Percentiles rank a stretch among this genome's conserved stretches.
Evolutionary conservation across 1,284 basidiomycete genomes (phyloP).

Genomic region (Earliella scabrosa): DNA sequence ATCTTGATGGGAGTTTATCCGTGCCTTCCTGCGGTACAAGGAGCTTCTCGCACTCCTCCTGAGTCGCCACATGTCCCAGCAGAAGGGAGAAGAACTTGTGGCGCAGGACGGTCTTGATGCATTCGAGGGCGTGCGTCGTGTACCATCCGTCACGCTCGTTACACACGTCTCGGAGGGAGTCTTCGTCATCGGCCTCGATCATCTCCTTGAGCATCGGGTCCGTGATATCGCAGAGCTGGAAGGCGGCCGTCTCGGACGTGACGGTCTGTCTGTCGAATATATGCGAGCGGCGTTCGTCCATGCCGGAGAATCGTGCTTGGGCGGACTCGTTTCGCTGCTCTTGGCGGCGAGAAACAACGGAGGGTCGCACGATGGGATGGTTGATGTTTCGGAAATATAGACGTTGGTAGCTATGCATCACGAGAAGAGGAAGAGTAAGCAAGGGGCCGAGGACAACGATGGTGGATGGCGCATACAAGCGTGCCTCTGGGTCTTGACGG

Average conservation of each 20-base stretch:
- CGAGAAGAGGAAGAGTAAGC: background rate
- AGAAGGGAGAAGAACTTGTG: slow-evolving; percentile 88
- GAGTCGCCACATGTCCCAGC: slow-evolving; percentile 69
- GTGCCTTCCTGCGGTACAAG: slow-evolving; percentile 53
- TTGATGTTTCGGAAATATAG: slow-evolving; percentile 85
- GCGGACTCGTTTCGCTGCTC: slow-evolving; percentile 44
- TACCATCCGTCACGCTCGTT: slow-evolving; percentile 90
- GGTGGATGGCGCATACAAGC: slow-evolving; percentile 61
- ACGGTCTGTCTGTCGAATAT: slow-evolving; percentile 87
- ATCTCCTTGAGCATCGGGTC: slow-evolving; percentile 83
- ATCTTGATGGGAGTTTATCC: slow-evolving; percentile 42
- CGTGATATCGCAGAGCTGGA: slow-evolving; percentile 90
- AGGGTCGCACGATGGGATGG: slow-evolving; percentile 75
- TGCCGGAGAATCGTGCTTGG: slow-evolving; percentile 29
- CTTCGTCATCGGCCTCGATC: slow-evolving; percentile 75
- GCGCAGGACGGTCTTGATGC: slow-evolving; percentile 84
- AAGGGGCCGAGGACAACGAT: slow-evolving; percentile 7
- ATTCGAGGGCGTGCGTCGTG: slow-evolving; percentile 70
- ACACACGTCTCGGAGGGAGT: slow-evolving; percentile 68
- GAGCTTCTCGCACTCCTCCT: slow-evolving; percentile 72
- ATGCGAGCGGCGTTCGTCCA: slow-evolving; percentile 54
- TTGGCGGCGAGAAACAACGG: slow-evolving; percentile 68
- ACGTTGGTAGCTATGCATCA: slow-evolving; percentile 69
- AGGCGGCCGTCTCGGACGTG: slow-evolving; percentile 85
- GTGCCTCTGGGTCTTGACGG: slow-evolving; percentile 66